These are phyloP conservation scores for Panicum hallii DNA, from an alignment of 202 grass and related monocot species.

Conservation along the genomic window DNA sequence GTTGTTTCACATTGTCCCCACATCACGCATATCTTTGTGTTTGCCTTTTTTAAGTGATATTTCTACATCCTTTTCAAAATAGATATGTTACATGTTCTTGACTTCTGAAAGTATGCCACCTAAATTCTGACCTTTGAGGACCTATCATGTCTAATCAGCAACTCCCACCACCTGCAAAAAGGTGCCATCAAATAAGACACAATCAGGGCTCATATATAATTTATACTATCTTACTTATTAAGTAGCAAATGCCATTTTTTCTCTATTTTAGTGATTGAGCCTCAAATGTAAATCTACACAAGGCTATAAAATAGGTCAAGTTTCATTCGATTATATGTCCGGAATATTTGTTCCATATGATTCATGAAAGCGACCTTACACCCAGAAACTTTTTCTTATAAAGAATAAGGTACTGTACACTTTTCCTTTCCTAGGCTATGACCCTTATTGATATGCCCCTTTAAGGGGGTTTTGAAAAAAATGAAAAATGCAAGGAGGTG, in stretches of 20 bases:
- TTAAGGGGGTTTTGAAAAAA: too few relatives aligned
- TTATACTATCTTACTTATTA: neutral
- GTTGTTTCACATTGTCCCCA: too few relatives aligned
- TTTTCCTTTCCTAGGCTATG: too few relatives aligned
- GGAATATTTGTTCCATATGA: conserved; percentile 28
- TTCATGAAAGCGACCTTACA: conserved; percentile 35
- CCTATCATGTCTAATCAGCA: conserved; percentile 30
- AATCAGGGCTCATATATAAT: too few relatives aligned
- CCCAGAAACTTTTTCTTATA: neutral
- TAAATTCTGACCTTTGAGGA: conserved; percentile 8
- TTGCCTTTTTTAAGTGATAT: neutral
- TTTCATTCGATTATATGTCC: conserved; percentile 2
- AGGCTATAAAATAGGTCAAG: conserved; percentile 5
- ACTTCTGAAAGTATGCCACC: neutral
- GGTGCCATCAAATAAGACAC: neutral
- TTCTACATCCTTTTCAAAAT: neutral
- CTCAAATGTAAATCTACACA: neutral
- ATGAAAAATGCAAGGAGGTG: too few relatives aligned
- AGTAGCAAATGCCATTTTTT: neutral
- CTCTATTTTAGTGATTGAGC: neutral
- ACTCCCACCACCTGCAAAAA: neutral
- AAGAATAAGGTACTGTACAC: too few relatives aligned
- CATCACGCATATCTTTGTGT: neutral
- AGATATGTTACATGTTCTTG: neutral
- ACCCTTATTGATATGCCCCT: too few relatives aligned